phyloP scores from a whole-genome alignment of 208 protist species.

The Wallacemonas sp. region DNA sequence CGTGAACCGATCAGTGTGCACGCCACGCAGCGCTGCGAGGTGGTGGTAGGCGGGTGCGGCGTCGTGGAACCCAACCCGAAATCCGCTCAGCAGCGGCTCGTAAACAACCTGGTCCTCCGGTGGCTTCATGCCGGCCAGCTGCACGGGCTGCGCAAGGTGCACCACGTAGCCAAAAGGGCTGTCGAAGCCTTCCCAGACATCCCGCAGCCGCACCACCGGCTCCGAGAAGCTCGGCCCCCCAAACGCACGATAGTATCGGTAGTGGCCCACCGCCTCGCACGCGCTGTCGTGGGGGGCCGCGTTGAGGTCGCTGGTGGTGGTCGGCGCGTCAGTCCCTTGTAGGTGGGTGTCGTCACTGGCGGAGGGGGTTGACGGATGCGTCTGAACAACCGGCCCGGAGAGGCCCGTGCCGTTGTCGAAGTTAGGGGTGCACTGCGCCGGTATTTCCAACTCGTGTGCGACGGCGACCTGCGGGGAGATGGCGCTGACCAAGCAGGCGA shows the following conservation, averaged over 20 bases:
- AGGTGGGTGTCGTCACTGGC: not conserved
- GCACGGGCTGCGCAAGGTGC: constrained; percentile 44
- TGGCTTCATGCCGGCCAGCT: constrained; percentile 54
- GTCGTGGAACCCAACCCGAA: constrained; percentile 74
- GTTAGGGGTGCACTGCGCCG: constrained; percentile 21
- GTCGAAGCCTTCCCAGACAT: constrained; percentile 76
- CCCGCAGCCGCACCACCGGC: constrained; percentile 54
- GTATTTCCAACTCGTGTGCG: constrained; percentile 36
- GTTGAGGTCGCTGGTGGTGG: not conserved
- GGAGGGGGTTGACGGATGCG: not conserved
- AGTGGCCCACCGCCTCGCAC: not conserved
- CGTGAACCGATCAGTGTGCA: constrained; percentile 22
- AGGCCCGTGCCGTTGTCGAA: constrained; percentile 16
- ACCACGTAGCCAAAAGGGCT: constrained; percentile 77
- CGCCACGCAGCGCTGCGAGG: constrained; percentile 42
- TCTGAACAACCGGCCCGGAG: not conserved
- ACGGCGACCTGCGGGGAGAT: constrained; percentile 61
- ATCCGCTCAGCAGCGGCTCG: constrained; percentile 78
- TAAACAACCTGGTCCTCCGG: constrained; percentile 75
- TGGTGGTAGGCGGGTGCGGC: constrained; percentile 47
- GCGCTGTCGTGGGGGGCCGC: not conserved
- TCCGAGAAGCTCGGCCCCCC: constrained; percentile 56
- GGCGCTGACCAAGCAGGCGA: constrained; percentile 66
- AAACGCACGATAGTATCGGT: constrained; percentile 33
- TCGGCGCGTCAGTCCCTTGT: not conserved